Percentiles rank a stretch among this genome's conserved stretches.
phyloP scores from a whole-genome alignment of 2,329 filamentous ascomycete species.

The Cercospora janseana region DNA sequence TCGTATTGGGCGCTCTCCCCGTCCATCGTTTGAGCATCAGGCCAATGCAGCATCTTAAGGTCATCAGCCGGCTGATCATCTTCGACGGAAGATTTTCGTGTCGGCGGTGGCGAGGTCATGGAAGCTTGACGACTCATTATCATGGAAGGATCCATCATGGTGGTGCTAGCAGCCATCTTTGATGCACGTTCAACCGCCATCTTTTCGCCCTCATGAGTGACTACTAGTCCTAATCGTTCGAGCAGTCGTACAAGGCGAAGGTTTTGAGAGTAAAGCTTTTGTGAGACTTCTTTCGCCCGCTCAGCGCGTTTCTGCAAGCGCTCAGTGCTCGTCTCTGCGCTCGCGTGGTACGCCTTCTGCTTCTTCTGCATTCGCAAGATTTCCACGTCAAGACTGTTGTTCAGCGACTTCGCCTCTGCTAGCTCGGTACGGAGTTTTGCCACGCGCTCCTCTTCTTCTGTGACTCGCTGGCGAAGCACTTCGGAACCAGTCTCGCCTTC shows the following conservation, averaged over 20 bases:
- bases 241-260: conserved; percentile 79
- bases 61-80: conserved; percentile 46
- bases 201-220: conserved; percentile 66
- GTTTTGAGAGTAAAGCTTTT: conserved; percentile 77
- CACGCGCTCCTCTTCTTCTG: conserved; percentile 72
- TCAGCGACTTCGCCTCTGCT: conserved; percentile 70
- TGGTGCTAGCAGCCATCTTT: conserved; percentile 52
- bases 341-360: conserved; percentile 53
- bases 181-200: conserved; percentile 74
- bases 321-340: conserved; percentile 48
- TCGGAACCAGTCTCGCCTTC: conserved; percentile 84
- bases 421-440: conserved; percentile 67
- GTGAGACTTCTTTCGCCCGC: conserved; percentile 78
- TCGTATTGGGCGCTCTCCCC: conserved; percentile 72
- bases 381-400: conserved; percentile 74
- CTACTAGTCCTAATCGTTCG: conserved; percentile 80
- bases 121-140: conserved; percentile 52
- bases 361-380: conserved; percentile 67
- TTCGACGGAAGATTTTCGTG: conserved; percentile 53
- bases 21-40: conserved; percentile 63
- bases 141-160: conserved; percentile 42
- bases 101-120: conserved; percentile 57
- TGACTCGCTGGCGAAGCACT: conserved; percentile 69
- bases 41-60: conserved; percentile 77
- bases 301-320: conserved; percentile 68